Evolutionary conservation across 1,284 basidiomycete species (phyloP).

Genomic region (Neotropicomus parvogracilis): DNA sequence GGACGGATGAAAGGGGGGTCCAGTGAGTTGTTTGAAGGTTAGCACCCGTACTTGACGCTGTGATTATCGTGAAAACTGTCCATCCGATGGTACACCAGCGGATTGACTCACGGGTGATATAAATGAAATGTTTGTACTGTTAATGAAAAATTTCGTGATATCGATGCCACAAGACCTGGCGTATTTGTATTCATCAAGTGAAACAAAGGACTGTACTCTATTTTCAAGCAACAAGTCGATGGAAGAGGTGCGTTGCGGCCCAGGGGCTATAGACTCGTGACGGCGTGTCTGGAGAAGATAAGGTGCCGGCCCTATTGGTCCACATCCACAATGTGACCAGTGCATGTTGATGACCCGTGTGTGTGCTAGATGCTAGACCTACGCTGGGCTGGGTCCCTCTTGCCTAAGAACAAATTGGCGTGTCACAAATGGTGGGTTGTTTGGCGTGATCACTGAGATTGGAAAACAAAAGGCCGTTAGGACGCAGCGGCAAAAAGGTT

Average conservation of each 20-base stretch:
- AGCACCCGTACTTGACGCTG: constrained; percentile 47
- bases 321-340: constrained; percentile 52
- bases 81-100: constrained; percentile 22
- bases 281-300: too few species aligned
- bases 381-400: constrained; percentile 59
- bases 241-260: constrained; percentile 62
- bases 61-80: constrained; percentile 19
- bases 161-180: constrained; percentile 58
- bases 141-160: constrained; percentile 43
- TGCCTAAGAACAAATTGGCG: constrained; percentile 76
- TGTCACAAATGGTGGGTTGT: constrained; percentile 58
- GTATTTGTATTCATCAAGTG: not conserved
- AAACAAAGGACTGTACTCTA: constrained; percentile 40
- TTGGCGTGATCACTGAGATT: constrained; percentile 56
- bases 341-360: not conserved
- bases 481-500: constrained; percentile 32
- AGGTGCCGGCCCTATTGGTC: too few species aligned
- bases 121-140: constrained; percentile 64
- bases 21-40: constrained; percentile 64
- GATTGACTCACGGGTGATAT: constrained; percentile 63
- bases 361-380: not conserved
- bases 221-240: constrained; percentile 63
- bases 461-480: constrained; percentile 45
- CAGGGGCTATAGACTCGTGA: too few species aligned
- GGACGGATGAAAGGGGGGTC: constrained; percentile 62